Conservation (phyloP, 106 monocot genomes). For the Ottelia alismoides region DNA sequence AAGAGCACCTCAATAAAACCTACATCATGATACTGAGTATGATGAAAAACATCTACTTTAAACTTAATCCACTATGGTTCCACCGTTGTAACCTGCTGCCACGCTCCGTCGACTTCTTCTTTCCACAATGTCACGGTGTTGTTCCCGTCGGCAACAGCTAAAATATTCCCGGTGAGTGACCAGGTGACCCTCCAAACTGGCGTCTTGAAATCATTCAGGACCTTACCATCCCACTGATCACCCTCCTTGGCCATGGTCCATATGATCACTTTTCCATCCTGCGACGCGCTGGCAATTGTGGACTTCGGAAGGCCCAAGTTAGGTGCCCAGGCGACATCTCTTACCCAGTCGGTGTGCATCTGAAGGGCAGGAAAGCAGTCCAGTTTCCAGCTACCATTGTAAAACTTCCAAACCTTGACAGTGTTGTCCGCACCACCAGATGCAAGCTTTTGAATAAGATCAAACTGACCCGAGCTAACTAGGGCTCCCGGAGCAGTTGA, state of each 20-base stretch:
- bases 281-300: conserved; percentile 12
- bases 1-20: no score
- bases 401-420: conserved; percentile 9
- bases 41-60: no score
- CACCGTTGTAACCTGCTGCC: no score
- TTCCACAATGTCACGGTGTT: no score
- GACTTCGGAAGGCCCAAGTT: conserved; percentile 11
- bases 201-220: conserved; percentile 6
- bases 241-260: conserved; percentile 8
- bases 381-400: conserved; percentile 6
- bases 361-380: conserved; percentile 2
- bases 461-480: neutral
- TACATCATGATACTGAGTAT: no score
- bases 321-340: conserved; percentile 13
- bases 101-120: no score
- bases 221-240: conserved; percentile 8
- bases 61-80: no score
- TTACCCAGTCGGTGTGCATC: conserved; percentile 12
- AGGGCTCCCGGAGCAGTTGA: neutral
- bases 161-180: conserved; percentile 8
- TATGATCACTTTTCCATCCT: conserved; percentile 12
- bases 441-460: neutral
- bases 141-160: conserved; percentile 11
- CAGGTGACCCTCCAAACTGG: conserved; percentile 17
- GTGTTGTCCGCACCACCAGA: conserved; percentile 4